Evolutionary conservation across 176 grass and related monocot genomes (phyloP).

Genomic region (Metroxylon sagu): DNA sequence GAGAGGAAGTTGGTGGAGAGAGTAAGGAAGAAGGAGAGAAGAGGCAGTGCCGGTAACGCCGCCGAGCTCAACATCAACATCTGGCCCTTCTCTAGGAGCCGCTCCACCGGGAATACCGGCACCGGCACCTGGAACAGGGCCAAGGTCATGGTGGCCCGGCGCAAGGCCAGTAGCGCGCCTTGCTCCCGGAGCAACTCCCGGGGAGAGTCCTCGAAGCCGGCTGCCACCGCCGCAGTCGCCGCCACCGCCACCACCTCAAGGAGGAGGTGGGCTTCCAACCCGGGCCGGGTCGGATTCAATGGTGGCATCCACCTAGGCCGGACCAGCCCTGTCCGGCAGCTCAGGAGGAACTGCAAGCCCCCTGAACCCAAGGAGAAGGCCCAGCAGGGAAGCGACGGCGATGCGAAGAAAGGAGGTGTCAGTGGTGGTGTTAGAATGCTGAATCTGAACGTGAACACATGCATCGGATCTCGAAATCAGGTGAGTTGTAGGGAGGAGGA

Average conservation of each 20-base stretch:
- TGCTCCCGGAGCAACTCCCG: constrained; percentile 95
- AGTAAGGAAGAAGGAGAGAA: constrained; percentile 30
- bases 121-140: constrained; percentile 6
- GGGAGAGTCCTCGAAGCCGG: constrained; percentile 40
- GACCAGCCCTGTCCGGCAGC: constrained; percentile 60
- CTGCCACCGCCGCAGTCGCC: neutral
- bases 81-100: constrained; percentile 92
- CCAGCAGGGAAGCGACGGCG: too few species aligned
- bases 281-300: constrained; percentile 13
- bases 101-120: constrained; percentile 52
- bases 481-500: constrained; percentile 20
- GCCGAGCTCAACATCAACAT: constrained; percentile 93
- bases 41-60: constrained; percentile 36
- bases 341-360: constrained; percentile 37
- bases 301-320: constrained; percentile 70
- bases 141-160: neutral
- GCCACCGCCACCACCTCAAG: constrained; percentile 20
- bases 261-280: constrained; percentile 41
- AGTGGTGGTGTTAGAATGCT: constrained; percentile 18
- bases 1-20: constrained; percentile 46
- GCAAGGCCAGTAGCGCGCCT: constrained; percentile 57
- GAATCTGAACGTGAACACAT: constrained; percentile 40
- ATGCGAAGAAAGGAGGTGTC: constrained; percentile 7
- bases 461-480: constrained; percentile 53
- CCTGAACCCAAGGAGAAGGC: neutral